phyloP scores from a whole-genome alignment of 805 yeast genomes.

The Metschnikowia kofuensis region DNA sequence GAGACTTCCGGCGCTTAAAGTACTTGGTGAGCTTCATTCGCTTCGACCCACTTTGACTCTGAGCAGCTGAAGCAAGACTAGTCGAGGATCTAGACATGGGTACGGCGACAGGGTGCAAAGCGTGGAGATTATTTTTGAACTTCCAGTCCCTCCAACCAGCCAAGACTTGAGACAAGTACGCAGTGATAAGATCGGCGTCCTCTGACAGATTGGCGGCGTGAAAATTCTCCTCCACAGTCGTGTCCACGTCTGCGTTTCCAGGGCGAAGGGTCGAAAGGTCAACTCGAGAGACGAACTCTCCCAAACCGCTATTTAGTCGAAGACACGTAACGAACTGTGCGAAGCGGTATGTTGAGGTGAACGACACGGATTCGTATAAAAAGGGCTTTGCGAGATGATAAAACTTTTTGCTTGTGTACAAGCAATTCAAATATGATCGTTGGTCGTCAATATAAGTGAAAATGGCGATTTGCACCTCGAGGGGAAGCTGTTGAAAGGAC shows the following conservation, averaged over 20 bases:
- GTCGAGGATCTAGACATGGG: constrained; percentile 16
- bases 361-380: constrained; percentile 51
- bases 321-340: constrained; percentile 76
- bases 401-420: constrained; percentile 52
- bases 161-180: constrained; percentile 26
- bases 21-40: constrained; percentile 16
- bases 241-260: constrained; percentile 26
- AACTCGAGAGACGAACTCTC: constrained; percentile 50
- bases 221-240: constrained; percentile 7
- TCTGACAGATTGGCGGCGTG: not conserved
- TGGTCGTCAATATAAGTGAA: constrained; percentile 32
- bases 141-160: constrained; percentile 97
- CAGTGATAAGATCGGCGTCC: not conserved
- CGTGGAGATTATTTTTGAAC: constrained; percentile 62
- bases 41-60: not conserved
- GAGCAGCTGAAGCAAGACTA: not conserved
- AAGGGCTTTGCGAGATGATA: constrained; percentile 50
- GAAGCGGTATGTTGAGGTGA: constrained; percentile 72
- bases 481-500: constrained; percentile 34
- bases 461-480: constrained; percentile 40
- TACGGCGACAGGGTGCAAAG: constrained; percentile 23
- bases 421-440: constrained; percentile 36
- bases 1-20: constrained; percentile 16
- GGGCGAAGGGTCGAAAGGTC: constrained; percentile 53
- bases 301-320: constrained; percentile 54